phyloP scores from a whole-genome alignment of 129 eudicot genomes.

The Artemisia tridentata region DNA sequence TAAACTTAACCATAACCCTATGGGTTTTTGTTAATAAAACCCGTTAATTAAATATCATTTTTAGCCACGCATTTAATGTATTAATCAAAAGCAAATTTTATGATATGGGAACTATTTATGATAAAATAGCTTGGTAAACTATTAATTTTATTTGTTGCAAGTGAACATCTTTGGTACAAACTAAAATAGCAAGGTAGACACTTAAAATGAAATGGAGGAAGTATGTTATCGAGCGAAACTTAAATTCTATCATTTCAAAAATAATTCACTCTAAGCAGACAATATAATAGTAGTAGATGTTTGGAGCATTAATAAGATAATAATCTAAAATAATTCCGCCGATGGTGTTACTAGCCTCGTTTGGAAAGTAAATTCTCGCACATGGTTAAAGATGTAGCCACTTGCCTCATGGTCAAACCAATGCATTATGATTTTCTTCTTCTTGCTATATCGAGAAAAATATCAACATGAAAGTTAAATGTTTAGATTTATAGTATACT shows the following conservation, averaged over 20 bases:
- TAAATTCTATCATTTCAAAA: neutral
- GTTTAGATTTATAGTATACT: too few relatives aligned
- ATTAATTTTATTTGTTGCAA: too few relatives aligned
- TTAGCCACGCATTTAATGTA: too few relatives aligned
- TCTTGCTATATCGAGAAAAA: neutral
- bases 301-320: neutral
- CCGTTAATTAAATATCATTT: too few relatives aligned
- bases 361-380: conserved; percentile 24
- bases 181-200: too few relatives aligned
- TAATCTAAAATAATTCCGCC: conserved; percentile 20
- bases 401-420: conserved; percentile 36
- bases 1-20: too few relatives aligned
- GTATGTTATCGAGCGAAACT: neutral
- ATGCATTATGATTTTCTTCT: conserved; percentile 10
- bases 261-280: neutral
- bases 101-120: too few relatives aligned
- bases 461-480: neutral
- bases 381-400: conserved; percentile 33
- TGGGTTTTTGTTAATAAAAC: too few relatives aligned
- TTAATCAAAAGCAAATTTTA: too few relatives aligned
- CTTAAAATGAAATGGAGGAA: too few relatives aligned
- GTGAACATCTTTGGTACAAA: too few relatives aligned
- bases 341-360: conserved; percentile 25
- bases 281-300: neutral
- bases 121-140: too few relatives aligned